Base-by-base conservation (phyloP, 257 asterid species). In the Ilex asprella region DNA sequence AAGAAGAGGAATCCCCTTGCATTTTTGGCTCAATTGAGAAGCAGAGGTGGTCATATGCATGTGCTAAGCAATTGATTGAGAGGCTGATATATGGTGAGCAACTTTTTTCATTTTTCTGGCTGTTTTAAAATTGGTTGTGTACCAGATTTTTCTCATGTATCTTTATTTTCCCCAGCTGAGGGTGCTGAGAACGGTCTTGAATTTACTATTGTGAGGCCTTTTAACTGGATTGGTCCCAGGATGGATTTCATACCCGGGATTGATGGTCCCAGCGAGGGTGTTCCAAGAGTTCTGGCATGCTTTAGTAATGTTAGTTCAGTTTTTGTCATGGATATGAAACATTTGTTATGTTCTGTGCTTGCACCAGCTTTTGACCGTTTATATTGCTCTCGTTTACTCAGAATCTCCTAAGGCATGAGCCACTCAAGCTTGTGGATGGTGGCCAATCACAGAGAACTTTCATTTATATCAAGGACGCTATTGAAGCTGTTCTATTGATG, bases 1-100 rank as follows among this genome's bases (percentile, higher is more conserved):
- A 75, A 66, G 98, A 91, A 79, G 98, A 91, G 41, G 43, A 53
- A 16, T 91, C 98, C 58, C 98, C 98, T 57, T 91, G 98, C 83
- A 88, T 91, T 67, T 91, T 91, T 68, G 98, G 98, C 60, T 63
- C 98, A 50, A 84, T 91, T 81, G 96, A 91, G 70, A 91, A 91
- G 83, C 98, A 91, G 79, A 81, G 98, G 78, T 91, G 98, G 98
- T 91, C 96, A 35, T 91, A 91, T 67, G 98, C 98, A 57, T 91
- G 98, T 44, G 96, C 98, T 11, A 91, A 88, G 78, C 98, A 91
- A 72, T 75, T 91, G 66, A 86, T 91, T 68, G 98, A 91, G 89
- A 86, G 98, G 73, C 74, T 91, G 87, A 73, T 91, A 65, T 91
- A 84, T 77, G 98, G 98, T 88, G 74, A 71, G 94, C 66, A 53